Conservation (phyloP, 495 filamentous ascomycete genomes). For the Neurospora discreta region DNA sequence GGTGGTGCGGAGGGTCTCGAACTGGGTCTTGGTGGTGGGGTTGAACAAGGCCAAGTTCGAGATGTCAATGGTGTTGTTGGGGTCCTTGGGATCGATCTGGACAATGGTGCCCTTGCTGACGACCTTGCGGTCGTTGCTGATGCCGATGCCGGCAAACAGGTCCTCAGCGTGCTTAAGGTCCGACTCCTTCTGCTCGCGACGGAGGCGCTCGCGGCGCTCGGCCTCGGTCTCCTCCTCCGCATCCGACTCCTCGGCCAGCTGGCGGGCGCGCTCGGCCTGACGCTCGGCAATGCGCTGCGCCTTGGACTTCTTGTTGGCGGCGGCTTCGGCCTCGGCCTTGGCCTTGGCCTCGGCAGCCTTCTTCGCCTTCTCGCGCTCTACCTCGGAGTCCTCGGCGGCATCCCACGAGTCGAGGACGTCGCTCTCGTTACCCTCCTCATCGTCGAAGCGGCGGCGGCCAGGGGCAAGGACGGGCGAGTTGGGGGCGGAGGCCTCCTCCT, state of each 20-base stretch:
- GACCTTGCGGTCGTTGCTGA: constrained; percentile 53
- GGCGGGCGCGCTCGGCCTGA: constrained; percentile 39
- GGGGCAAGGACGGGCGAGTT: constrained; percentile 46
- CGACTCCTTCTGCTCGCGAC: constrained; percentile 69
- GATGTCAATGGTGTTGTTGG: constrained; percentile 70
- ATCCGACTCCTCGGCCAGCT: constrained; percentile 41
- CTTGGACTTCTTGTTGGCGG: constrained; percentile 85
- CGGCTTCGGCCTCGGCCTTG: constrained; percentile 82
- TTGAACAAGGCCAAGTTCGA: constrained; percentile 74
- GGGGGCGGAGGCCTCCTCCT: constrained; percentile 54
- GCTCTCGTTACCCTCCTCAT: constrained; percentile 77
- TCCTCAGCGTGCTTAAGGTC: constrained; percentile 89
- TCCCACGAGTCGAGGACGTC: constrained; percentile 97
- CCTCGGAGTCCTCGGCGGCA: constrained; percentile 92
- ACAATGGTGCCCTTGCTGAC: constrained; percentile 49
- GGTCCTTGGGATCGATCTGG: constrained; percentile 55
- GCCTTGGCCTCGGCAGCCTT: constrained; percentile 78
- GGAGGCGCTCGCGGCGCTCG: constrained; percentile 57
- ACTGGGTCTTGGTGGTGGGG: constrained; percentile 75
- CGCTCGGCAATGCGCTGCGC: constrained; percentile 78
- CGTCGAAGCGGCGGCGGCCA: constrained; percentile 64
- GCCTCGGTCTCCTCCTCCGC: constrained; percentile 59
- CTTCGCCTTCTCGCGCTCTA: constrained; percentile 87
- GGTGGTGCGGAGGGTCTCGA: constrained; percentile 59
- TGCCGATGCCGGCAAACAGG: constrained; percentile 71